These are phyloP conservation scores for Pichia sp. DNA, from an alignment of 1,139 yeast genomes.

Conservation along the genomic window DNA sequence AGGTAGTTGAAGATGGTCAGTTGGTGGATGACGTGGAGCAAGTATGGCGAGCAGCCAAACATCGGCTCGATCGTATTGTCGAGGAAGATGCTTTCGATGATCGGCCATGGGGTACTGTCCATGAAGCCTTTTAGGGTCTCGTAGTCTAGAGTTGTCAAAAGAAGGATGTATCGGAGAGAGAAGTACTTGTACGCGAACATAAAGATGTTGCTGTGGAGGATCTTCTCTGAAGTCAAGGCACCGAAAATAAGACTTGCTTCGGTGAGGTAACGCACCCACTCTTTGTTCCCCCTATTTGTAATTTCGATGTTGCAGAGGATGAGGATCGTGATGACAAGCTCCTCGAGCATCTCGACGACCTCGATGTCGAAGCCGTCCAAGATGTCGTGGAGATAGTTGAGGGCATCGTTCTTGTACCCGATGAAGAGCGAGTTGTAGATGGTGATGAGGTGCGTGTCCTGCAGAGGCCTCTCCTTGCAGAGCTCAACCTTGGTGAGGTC, in stretches of 20 bases:
- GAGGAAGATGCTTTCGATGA: constrained; percentile 27
- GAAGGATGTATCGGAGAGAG: constrained; percentile 29
- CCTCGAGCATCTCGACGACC: constrained; percentile 21
- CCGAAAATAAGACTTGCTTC: constrained; percentile 32
- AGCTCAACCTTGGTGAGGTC: constrained; percentile 19
- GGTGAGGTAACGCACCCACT: constrained; percentile 32
- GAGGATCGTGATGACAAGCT: constrained; percentile 26
- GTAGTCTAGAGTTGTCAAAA: constrained; percentile 29
- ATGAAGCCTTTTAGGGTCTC: constrained; percentile 21
- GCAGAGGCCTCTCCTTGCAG: not conserved
- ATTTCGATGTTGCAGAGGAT: constrained; percentile 34
- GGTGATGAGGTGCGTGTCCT: constrained; percentile 9
- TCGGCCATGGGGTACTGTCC: constrained; percentile 27
- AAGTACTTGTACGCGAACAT: constrained; percentile 34
- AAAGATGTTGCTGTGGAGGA: constrained; percentile 25
- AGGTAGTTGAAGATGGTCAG: constrained; percentile 24
- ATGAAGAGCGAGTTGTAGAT: constrained; percentile 18
- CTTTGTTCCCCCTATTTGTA: constrained; percentile 29
- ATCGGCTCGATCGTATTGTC: constrained; percentile 29
- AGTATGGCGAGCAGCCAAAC: constrained; percentile 34
- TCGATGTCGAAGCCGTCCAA: constrained; percentile 22
- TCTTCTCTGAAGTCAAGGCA: constrained; percentile 22
- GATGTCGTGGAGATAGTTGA: constrained; percentile 22
- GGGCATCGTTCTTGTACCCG: constrained; percentile 25
- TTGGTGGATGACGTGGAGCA: constrained; percentile 27